A percentile compares a stretch with the other conserved stretches of the same genome.
phyloP scores from a whole-genome alignment of 2,329 filamentous ascomycete species.

The Pseudopithomyces chartarum region DNA sequence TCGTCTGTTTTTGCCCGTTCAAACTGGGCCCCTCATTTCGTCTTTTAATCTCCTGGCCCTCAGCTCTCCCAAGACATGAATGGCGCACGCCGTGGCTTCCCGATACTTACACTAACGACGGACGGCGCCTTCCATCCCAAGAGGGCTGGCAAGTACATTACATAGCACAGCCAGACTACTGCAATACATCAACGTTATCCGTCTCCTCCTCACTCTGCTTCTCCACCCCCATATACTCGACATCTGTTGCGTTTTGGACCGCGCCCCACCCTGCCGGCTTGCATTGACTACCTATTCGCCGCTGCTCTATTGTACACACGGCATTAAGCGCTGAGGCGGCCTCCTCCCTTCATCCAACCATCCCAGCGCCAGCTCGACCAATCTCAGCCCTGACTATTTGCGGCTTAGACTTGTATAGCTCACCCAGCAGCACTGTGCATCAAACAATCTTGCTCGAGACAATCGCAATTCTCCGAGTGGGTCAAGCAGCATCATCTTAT shows the following conservation, averaged over 20 bases:
- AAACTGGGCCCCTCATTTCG: slow-evolving; percentile 20
- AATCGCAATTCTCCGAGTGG: slow-evolving; percentile 23
- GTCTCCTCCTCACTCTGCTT: slow-evolving; percentile 16
- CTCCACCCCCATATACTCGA: slow-evolving; percentile 21
- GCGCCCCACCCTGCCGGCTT: slow-evolving; percentile 33
- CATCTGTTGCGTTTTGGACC: slow-evolving; percentile 26
- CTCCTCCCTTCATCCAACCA: slow-evolving; percentile 24
- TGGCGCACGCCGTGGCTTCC: slow-evolving; percentile 33
- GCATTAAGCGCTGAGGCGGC: slow-evolving; percentile 41
- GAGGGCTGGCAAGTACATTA: slow-evolving; percentile 15
- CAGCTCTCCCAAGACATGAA: slow-evolving; percentile 5
- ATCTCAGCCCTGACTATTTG: slow-evolving; percentile 27
- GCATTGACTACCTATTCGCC: slow-evolving; percentile 30
- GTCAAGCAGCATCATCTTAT: slow-evolving; percentile 29
- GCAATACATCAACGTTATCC: not conserved
- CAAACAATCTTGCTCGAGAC: slow-evolving; percentile 23
- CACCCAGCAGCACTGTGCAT: slow-evolving; percentile 25
- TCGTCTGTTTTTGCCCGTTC: slow-evolving; percentile 32
- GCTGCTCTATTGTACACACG: slow-evolving; percentile 28
- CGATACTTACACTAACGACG: slow-evolving; percentile 20
- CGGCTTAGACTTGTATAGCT: slow-evolving; percentile 18
- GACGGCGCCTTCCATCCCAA: slow-evolving; percentile 16
- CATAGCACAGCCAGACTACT: not conserved
- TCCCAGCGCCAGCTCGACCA: slow-evolving; percentile 38
- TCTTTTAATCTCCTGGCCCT: slow-evolving; percentile 18